phyloP scores from a whole-genome alignment of 352 stramenopile species.

The Phytophthora tentaculata region DNA sequence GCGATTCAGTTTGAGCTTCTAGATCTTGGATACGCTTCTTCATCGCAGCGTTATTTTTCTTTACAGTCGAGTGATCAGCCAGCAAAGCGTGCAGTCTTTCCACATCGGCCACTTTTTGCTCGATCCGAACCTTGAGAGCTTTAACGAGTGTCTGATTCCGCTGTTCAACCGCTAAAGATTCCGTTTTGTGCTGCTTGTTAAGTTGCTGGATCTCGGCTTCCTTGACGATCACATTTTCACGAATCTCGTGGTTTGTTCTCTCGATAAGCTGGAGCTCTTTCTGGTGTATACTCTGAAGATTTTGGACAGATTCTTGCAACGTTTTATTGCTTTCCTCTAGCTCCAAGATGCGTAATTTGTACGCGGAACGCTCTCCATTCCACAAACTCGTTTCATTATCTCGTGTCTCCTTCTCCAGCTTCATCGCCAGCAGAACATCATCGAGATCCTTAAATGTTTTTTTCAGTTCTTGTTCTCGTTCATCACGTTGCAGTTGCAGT shows the following conservation, averaged over 20 bases:
- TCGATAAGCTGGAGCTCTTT: constrained; percentile 21
- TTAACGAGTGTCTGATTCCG: constrained; percentile 22
- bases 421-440: constrained; percentile 5
- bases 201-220: constrained; percentile 8
- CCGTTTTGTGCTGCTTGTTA: constrained; percentile 9
- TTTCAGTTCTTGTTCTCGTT: constrained; percentile 18
- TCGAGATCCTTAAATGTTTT: constrained; percentile 3
- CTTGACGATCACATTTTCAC: constrained; percentile 2
- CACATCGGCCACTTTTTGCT: constrained; percentile 23
- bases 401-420: constrained; percentile 9
- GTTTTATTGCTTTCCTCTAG: constrained; percentile 12
- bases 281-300: constrained; percentile 11
- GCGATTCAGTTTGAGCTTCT: constrained; percentile 1
- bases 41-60: not conserved
- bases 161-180: constrained; percentile 6
- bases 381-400: constrained; percentile 3
- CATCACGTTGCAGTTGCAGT: constrained; percentile 6
- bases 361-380: not conserved
- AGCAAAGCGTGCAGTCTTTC: constrained; percentile 9
- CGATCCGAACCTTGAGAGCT: constrained; percentile 22
- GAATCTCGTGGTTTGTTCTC: constrained; percentile 18
- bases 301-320: not conserved
- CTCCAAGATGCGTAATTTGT: constrained; percentile 13
- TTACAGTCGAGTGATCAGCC: constrained; percentile 2
- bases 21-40: constrained; percentile 8